These are phyloP conservation scores for Coemansia sp. DNA, from an alignment of 192 early-diverging fungal species.

Conservation along the genomic window DNA sequence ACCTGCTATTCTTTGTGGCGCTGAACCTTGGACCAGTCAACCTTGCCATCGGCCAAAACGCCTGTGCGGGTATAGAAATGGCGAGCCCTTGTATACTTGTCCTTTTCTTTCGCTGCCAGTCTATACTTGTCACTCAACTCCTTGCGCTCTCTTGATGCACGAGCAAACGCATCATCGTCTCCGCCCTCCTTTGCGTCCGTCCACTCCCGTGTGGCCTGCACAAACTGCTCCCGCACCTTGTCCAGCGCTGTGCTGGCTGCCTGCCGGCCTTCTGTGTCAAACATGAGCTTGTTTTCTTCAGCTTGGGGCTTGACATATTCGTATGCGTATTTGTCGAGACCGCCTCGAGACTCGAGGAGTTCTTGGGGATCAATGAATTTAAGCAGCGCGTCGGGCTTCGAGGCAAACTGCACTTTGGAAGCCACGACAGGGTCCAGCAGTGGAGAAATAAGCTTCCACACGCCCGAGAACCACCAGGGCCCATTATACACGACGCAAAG, in stretches of 20 bases:
- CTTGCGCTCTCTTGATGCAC: conserved; percentile 14
- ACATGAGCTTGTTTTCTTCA: conserved; percentile 59
- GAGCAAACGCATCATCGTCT: conserved; percentile 37
- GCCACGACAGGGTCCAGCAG: conserved; percentile 90
- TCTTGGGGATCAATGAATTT: conserved; percentile 64
- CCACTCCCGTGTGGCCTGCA: conserved; percentile 55
- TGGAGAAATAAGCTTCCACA: conserved; percentile 85
- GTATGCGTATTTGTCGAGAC: conserved; percentile 61
- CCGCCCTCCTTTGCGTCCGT: conserved; percentile 40
- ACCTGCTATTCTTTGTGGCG: not conserved
- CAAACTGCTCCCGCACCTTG: conserved; percentile 46
- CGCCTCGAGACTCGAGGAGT: conserved; percentile 69
- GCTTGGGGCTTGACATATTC: conserved; percentile 55
- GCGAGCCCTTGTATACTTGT: conserved; percentile 57
- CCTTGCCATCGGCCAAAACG: conserved; percentile 24
- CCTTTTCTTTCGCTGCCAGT: conserved; percentile 48
- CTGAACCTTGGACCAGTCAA: conserved; percentile 52
- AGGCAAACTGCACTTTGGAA: conserved; percentile 80
- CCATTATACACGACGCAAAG: conserved; percentile 80
- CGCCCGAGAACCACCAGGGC: conserved; percentile 88
- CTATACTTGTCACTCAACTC: conserved; percentile 37
- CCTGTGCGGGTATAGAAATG: conserved; percentile 53
- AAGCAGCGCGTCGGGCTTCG: conserved; percentile 63
- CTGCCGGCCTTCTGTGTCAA: conserved; percentile 53
- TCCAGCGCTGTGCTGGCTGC: conserved; percentile 39